Base-by-base conservation (phyloP, 352 stramenopile genomes). In the Phytophthora palmivora region DNA sequence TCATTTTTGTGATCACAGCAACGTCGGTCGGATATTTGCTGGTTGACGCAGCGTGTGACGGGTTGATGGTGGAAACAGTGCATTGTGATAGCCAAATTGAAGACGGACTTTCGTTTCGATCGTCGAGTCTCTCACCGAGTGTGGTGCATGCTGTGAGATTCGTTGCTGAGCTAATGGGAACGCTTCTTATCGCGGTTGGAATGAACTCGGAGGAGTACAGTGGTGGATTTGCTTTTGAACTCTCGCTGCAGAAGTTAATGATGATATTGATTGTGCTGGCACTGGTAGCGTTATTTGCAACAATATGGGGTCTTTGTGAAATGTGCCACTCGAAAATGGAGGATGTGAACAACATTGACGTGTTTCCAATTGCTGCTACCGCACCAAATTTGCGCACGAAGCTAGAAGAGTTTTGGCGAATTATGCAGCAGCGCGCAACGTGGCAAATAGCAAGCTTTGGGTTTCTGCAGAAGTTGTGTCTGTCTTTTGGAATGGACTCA, bases 31-130 rank as follows among this genome's bases (percentile, higher is more conserved):
- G 60, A 6, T 63, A 67, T 32, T 58, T 74, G 7, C 50, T 93
- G 19, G 78, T 84, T 1, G 84, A 95, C 36, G 82, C 91, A n/a
- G 75, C 76, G 7, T 89, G 81, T 54, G 86, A 95, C 43, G 84
- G 79, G 0, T 47, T 93, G 36, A 87, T 95, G 79, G 84, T 93
- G 51, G 82, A 94, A 73, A 85, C 82, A 34, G 80, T 86, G 3
- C 81, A 92, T 41, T 72, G 73, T 5, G 80, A 91, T 43, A 76
- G 61, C 6, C 72, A 88, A 36, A 48, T 62, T 7, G 26, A 62
- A 32, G 34, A 61, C 26, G 19, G 9, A 19, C 6, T 36, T 8
- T 8, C 42, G 18, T 32, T 51, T 26, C 48, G 33, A 41, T 15
- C 38, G 4, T 49, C 70, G 28, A 74, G 69, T 44, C 73, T 37